phyloP scores from a whole-genome alignment of 306 rosid species.

The Pyrus bretschneideri region DNA sequence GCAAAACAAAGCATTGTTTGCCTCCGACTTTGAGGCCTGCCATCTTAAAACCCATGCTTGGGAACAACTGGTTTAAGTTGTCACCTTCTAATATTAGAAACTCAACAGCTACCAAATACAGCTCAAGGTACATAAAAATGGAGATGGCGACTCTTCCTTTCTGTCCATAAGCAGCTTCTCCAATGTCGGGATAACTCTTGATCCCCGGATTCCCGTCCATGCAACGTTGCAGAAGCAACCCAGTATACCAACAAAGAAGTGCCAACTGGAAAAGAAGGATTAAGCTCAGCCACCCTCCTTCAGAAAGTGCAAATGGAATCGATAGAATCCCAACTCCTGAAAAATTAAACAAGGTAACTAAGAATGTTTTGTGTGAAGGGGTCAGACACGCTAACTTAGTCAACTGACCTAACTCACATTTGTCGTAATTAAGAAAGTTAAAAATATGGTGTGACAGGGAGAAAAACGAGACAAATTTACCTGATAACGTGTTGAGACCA shows the following conservation, averaged over 20 bases:
- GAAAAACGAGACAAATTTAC: slow-evolving; percentile 10
- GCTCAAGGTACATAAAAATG: slow-evolving; percentile 36
- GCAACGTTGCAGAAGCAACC: slow-evolving; percentile 47
- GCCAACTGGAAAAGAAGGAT: slow-evolving; percentile 39
- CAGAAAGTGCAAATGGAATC: slow-evolving; percentile 63
- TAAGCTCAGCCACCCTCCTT: slow-evolving; percentile 73
- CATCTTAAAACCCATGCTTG: slow-evolving; percentile 28
- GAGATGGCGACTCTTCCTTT: slow-evolving; percentile 46
- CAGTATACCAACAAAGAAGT: slow-evolving; percentile 57
- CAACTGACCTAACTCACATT: neutral
- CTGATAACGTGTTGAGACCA: slow-evolving; percentile 64
- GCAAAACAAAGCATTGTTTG: slow-evolving; percentile 35
- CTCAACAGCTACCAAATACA: slow-evolving; percentile 48
- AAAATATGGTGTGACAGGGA: neutral
- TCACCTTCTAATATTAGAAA: slow-evolving; percentile 71
- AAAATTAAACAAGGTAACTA: neutral
- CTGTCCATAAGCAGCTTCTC: slow-evolving; percentile 46
- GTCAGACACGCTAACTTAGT: too few relatives aligned
- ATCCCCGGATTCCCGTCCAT: slow-evolving; percentile 35
- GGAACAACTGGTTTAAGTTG: slow-evolving; percentile 49
- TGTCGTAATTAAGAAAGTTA: neutral
- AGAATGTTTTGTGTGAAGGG: too few relatives aligned
- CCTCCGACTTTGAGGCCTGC: slow-evolving; percentile 30
- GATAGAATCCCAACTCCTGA: slow-evolving; percentile 73
- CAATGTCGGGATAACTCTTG: slow-evolving; percentile 60